Percentiles rank a stretch among this genome's conserved stretches.
phyloP scores from a whole-genome alignment of 495 filamentous ascomycete species.

The Glarea lozoyensis region DNA sequence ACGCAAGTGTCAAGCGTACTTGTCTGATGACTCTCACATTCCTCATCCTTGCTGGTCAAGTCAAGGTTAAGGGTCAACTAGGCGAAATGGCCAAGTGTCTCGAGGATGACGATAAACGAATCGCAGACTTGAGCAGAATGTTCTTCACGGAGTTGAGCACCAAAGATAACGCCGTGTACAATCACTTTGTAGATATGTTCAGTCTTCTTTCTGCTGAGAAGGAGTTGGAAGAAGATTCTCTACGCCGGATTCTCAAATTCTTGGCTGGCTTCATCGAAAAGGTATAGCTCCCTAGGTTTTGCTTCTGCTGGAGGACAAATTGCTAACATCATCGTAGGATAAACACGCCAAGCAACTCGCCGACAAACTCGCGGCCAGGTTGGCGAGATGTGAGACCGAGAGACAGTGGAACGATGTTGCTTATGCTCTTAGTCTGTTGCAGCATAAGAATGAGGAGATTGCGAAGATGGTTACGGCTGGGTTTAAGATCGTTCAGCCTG shows the following conservation, averaged over 20 bases:
- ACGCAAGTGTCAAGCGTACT: slow-evolving; percentile 87
- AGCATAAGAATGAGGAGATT: slow-evolving; percentile 98
- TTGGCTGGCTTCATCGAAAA: slow-evolving; percentile 94
- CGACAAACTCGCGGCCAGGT: slow-evolving; percentile 81
- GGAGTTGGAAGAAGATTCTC: slow-evolving; percentile 70
- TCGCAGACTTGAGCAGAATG: slow-evolving; percentile 89
- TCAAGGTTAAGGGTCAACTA: slow-evolving; percentile 99
- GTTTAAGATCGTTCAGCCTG: slow-evolving; percentile 71
- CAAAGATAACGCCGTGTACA: slow-evolving; percentile 99
- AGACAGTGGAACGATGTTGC: slow-evolving; percentile 96
- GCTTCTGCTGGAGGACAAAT: too few species aligned
- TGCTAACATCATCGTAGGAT: slow-evolving; percentile 69
- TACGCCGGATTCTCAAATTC: slow-evolving; percentile 84
- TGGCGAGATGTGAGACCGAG: slow-evolving; percentile 82
- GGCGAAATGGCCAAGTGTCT: slow-evolving; percentile 99
- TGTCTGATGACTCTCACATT: slow-evolving; percentile 99
- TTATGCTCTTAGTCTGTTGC: slow-evolving; percentile 78
- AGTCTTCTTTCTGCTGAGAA: slow-evolving; percentile 76
- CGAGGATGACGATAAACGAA: slow-evolving; percentile 88
- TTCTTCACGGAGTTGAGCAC: slow-evolving; percentile 96
- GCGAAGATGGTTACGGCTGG: slow-evolving; percentile 72
- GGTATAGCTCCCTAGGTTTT: slow-evolving; percentile 45
- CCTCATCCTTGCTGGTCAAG: slow-evolving; percentile 91
- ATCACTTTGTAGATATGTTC: slow-evolving; percentile 99
- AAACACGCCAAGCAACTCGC: slow-evolving; percentile 96